A percentile compares a stretch with the other conserved stretches of the same genome.
Conservation (phyloP, 1,284 basidiomycete species). For the Pseudozyma thailandica region DNA sequence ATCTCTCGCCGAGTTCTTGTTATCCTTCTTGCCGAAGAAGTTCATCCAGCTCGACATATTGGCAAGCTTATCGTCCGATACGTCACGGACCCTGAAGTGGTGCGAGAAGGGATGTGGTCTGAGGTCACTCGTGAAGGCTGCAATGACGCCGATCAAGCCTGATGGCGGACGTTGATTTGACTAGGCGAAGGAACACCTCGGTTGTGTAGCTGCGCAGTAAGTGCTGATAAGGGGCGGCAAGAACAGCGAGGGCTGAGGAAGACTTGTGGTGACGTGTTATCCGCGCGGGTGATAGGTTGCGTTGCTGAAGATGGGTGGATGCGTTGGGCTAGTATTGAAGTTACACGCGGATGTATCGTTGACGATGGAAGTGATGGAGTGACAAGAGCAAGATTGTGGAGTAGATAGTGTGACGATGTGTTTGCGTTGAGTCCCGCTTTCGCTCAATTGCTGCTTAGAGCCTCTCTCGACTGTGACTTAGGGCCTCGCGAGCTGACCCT, state of each 20-base stretch:
- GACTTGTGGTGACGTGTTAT: too few species aligned
- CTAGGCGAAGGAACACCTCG: too few species aligned
- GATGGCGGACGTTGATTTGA: too few species aligned
- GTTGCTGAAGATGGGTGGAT: too few species aligned
- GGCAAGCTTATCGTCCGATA: neutral
- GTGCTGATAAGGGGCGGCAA: neutral
- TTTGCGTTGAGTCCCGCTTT: neutral
- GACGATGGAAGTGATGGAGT: neutral
- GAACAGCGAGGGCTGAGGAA: too few species aligned
- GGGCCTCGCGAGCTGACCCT: neutral
- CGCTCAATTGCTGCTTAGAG: slow-evolving; percentile 3
- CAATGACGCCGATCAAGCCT: too few species aligned
- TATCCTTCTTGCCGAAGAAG: slow-evolving; percentile 64
- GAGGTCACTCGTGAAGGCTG: too few species aligned
- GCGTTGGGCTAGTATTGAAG: neutral
- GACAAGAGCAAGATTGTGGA: slow-evolving; percentile 6
- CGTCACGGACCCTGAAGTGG: neutral
- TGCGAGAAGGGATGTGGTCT: neutral
- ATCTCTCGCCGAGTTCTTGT: slow-evolving; percentile 68
- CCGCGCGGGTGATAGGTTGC: too few species aligned
- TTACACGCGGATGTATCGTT: neutral
- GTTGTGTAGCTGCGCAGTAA: neutral
- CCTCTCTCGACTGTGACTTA: neutral
- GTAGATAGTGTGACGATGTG: neutral
- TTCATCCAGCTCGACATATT: slow-evolving; percentile 67